Evolutionary conservation across 2,329 filamentous ascomycete species (phyloP).

Genomic region (Monosporascus sp.): DNA sequence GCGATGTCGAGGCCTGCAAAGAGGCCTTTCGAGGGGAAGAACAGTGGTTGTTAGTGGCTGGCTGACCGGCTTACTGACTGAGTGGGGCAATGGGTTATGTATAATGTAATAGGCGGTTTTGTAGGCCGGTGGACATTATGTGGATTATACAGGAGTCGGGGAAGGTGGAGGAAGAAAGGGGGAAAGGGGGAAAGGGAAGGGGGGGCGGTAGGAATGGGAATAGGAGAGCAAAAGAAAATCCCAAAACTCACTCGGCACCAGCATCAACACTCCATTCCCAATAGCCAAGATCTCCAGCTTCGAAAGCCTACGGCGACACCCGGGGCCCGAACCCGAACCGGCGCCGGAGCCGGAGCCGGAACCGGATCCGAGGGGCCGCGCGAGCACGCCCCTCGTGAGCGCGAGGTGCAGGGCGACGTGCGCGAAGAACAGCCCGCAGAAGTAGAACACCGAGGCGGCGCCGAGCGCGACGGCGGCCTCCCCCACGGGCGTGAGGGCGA

Average conservation of each 20-base stretch:
- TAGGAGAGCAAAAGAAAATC: no score
- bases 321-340: not conserved
- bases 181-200: slow-evolving; percentile 1
- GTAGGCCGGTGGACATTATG: not conserved
- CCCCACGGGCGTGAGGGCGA: slow-evolving; percentile 31
- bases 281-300: slow-evolving; percentile 52
- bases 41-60: no score
- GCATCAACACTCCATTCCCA: slow-evolving; percentile 52
- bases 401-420: slow-evolving; percentile 46
- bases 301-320: slow-evolving; percentile 27
- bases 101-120: no score
- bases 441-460: slow-evolving; percentile 44
- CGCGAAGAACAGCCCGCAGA: slow-evolving; percentile 51
- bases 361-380: slow-evolving; percentile 27
- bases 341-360: slow-evolving; percentile 1
- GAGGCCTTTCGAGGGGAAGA: slow-evolving; percentile 32
- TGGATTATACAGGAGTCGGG: not conserved
- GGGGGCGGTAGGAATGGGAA: no score
- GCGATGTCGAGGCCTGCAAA: slow-evolving; percentile 46
- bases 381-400: slow-evolving; percentile 41
- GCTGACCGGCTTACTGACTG: no score
- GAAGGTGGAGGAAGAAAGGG: not conserved
- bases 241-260: slow-evolving; percentile 43
- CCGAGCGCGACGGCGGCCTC: slow-evolving; percentile 35
- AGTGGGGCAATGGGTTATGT: no score